phyloP scores from a whole-genome alignment of 768 basidiomycete genomes.

The Roridomyces roridus region DNA sequence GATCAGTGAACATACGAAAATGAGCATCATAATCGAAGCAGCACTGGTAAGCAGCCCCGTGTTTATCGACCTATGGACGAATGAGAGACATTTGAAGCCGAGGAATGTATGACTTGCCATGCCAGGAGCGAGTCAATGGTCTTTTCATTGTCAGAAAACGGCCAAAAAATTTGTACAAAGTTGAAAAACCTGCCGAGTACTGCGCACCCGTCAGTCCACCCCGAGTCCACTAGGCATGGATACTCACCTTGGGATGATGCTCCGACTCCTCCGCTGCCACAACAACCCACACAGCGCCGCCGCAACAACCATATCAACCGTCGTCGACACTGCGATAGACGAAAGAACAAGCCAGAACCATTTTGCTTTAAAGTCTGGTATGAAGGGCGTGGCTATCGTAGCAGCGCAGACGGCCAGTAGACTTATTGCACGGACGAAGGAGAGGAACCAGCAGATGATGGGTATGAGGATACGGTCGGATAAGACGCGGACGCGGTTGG shows the following conservation, averaged over 20 bases:
- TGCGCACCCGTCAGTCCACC: not conserved
- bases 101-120: not conserved
- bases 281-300: not conserved
- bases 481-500: not conserved
- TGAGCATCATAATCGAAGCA: not conserved
- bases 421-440: not conserved
- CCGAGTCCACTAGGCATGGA: not conserved
- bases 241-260: not conserved
- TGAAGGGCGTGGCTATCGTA: slow-evolving; percentile 1
- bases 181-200: slow-evolving; percentile 3
- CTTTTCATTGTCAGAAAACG: not conserved
- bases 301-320: slow-evolving; percentile 1
- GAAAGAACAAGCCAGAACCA: slow-evolving; percentile 5
- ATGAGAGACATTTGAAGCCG: not conserved
- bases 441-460: slow-evolving; percentile 3
- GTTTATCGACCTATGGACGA: slow-evolving; percentile 4
- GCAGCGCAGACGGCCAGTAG: slow-evolving; percentile 4
- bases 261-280: slow-evolving; percentile 6
- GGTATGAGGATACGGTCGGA: not conserved
- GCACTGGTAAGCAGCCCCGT: slow-evolving; percentile 7
- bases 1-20: slow-evolving; percentile 6
- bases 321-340: slow-evolving; percentile 3
- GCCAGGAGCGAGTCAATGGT: slow-evolving; percentile 10
- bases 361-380: slow-evolving; percentile 5
- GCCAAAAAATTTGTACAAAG: not conserved